Conservation (phyloP, 2,329 filamentous ascomycete genomes). For the Colletotrichum lindemuthianum region DNA sequence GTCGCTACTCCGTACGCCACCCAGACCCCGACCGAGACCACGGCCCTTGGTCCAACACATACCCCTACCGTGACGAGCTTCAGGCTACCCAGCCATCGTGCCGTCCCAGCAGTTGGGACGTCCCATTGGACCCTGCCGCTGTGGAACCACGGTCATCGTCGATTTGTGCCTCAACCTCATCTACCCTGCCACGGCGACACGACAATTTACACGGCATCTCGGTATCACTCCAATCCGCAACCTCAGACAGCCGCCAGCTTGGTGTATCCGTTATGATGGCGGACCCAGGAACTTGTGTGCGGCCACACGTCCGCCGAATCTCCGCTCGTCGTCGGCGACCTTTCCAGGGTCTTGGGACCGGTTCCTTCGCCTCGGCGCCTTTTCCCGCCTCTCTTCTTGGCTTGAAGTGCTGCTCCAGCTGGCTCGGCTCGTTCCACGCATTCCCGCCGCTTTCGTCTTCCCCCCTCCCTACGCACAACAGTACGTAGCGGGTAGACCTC, state of each 20-base stretch:
- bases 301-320: not conserved
- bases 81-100: not conserved
- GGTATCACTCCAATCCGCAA: not conserved
- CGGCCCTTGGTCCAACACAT: no score
- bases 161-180: constrained; percentile 4
- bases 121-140: constrained; percentile 6
- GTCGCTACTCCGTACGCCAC: no score
- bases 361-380: constrained; percentile 5
- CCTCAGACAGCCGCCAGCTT: not conserved
- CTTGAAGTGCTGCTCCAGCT: not conserved
- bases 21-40: no score
- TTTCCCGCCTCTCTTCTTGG: not conserved
- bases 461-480: not conserved
- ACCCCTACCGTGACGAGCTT: no score
- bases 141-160: constrained; percentile 12
- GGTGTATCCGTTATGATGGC: no score
- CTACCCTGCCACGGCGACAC: constrained; percentile 12
- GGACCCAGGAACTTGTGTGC: no score
- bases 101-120: constrained; percentile 9
- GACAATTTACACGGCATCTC: constrained; percentile 13
- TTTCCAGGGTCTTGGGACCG: constrained; percentile 9
- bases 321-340: no score
- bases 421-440: not conserved
- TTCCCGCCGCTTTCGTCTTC: not conserved
- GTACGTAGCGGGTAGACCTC: no score